Evolutionary conservation across 441 rosid genomes (phyloP), one percentile per base, ranked within the genome.

Genomic region (Pelargonium fulgidum): DNA sequence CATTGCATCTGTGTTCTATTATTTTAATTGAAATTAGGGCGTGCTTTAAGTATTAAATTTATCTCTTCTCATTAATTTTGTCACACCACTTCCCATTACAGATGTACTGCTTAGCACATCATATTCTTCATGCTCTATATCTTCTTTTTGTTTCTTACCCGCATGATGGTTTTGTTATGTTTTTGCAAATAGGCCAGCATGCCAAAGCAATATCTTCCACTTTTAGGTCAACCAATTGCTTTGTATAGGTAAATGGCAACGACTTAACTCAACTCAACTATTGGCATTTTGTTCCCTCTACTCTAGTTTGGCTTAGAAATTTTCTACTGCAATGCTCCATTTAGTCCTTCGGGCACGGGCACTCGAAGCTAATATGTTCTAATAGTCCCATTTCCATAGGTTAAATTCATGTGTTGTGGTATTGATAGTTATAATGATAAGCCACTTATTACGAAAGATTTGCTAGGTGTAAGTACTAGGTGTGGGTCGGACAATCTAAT

Each of bases 191-290:
- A 93, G 98, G 92, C 91, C 62, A 86, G 71, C 85, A 93, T 91
- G 82, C 98, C 98, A 69, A 93, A 93, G 87, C 98, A 91, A 77
- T 93, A 93, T 77, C 93, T 93, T 69, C 96, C 97, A 4, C 94
- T 93, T 66, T 41, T 91, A 26, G 97, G 90, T 75, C 97, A 86
- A 71, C 94, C 97, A 10, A 91, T 93, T 81, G 98, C 98, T 65
- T 76, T 93, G 76, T 85, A 91, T 78, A 93, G 97, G 98, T 93
- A 88, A 81, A 75, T 19, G 42, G 36, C 52, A 29, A 68, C 67
- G 56, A 47, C 66, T 62, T 24, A 61, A 59, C 19, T 62, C 39
- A 61, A 59, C 14, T 45, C 24, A 24, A 56, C 47, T 48, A 9
- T 52, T 66, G 67, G 26, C 67, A 39, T 16, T 64, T 63, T 26